phyloP scores from a whole-genome alignment of 305 asterid species.

The Euphrasia arctica region DNA sequence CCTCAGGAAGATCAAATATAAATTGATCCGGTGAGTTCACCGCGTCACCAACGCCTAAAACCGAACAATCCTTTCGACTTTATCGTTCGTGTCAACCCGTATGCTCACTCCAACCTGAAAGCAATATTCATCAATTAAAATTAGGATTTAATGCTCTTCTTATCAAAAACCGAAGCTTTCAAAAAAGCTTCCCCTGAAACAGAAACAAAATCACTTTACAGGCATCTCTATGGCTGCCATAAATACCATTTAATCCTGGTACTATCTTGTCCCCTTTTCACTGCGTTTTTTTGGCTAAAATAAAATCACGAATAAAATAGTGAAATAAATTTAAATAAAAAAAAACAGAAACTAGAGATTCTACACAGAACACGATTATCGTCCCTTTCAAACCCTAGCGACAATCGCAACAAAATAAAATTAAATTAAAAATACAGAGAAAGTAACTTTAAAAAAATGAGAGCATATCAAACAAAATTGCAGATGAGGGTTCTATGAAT shows the following conservation, averaged over 20 bases:
- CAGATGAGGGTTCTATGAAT: conserved; percentile 11
- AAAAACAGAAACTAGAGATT: neutral
- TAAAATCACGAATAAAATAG: no score
- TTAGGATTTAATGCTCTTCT: neutral
- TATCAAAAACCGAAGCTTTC: neutral
- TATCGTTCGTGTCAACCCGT: conserved; percentile 9
- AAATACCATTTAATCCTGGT: no score
- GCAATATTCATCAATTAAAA: conserved; percentile 14
- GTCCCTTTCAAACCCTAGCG: conserved; percentile 14
- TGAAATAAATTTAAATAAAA: no score
- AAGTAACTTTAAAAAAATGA: no score
- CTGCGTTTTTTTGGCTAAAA: no score
- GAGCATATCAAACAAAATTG: neutral
- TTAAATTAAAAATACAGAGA: no score
- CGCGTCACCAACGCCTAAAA: conserved; percentile 22
- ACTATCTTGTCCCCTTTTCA: no score
- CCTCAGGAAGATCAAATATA: conserved; percentile 9
- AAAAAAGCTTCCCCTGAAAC: neutral
- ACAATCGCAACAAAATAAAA: neutral
- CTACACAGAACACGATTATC: conserved; percentile 4
- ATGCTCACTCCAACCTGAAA: conserved; percentile 22
- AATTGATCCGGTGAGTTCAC: conserved; percentile 9
- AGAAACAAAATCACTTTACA: conserved; percentile 10
- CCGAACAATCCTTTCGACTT: neutral
- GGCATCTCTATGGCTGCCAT: neutral